Base-by-base conservation (phyloP, 352 stramenopile genomes). In the Phytophthora constricta region DNA sequence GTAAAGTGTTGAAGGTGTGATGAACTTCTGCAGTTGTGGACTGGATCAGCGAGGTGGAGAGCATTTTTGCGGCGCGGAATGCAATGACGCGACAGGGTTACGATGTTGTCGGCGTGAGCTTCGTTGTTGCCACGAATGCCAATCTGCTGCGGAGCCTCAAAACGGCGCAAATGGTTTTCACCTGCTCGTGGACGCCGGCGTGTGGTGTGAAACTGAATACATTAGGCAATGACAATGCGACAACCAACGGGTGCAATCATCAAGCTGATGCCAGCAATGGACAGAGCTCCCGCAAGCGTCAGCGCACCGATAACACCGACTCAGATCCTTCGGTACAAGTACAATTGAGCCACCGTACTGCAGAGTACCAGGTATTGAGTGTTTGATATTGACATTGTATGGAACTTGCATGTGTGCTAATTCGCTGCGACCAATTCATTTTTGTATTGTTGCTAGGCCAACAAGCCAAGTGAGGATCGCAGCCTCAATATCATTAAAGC, bases 401-500 rank as follows among this genome's bases (percentile, higher is more conserved):
- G 19, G 11, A 27, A 28, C 4, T 37, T 17, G 5, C 37, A 3
- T 47, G n/a, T n/a, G n/a, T n/a, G n/a, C n/a, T n/a, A n/a, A 17
- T 42, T 42, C 4, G n/a, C 9, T 42, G 39, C 23, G 47, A 34
- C 25, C 25, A 34, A 47, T 27, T 33, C 45, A 10, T 61, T 51
- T 26, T 39, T 20, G 9, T 34, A 57, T 43, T 49, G 31, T 1
- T 64, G n/a, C 9, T 19, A 87, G 76, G 83, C 79, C 0, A 92
- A 92, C 46, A 65, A 71, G 14, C 83, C 83, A n/a, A 80, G 81
- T 4, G 84, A 92, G 74, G 84, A 92, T 52, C 73, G 84, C 27
- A 90, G 84, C 51, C 48, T 89, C 19, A 89, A 89, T 39, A 72
- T 79, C 17, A 53, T 70, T 22, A 87, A 83, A 43, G 46, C 56